Evolutionary conservation across 1,139 yeast genomes (phyloP), one percentile per base, ranked within the genome.

Genomic region (Saccharomyces hybrid): DNA sequence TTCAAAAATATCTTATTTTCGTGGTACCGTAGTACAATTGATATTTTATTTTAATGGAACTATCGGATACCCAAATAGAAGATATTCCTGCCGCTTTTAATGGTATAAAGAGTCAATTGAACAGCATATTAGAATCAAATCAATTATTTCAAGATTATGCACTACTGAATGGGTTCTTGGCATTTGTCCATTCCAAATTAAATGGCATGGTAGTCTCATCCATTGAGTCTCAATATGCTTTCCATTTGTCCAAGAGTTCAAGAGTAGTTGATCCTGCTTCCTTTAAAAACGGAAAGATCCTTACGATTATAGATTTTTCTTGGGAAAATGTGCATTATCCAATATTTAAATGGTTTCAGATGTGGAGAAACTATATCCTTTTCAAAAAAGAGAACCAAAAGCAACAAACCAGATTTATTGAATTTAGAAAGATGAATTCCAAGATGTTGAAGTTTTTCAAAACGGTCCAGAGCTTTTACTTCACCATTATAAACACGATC

Each of bases 311-410:
- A 26, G 84, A 81, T 50, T 61, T 67, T 5, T 66, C 82, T 19
- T 85, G 90, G 90, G 65, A 74, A 27, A 80, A 80, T 14, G 77
- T 84, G 62, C 86, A 83, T 61, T 82, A 83, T 60, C 88, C 88
- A 0, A 76, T 81, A 1, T 75, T 84, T 57, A 83, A 82, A 59
- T 78, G 77, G 64, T 83, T 62, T 59, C 69, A 62, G 61, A 60
- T 52, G 51, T 67, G 65, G 71, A 60, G 60, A 51, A 62, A 48
- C 47, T 57, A 55, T 54, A 60, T 60, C 46, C 54, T 54, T 53
- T 60, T 58, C 52, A 62, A 60, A 55, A 55, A 44, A 5, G 53
- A 58, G 27, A 50, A 61, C 60, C 52, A 64, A 52, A 57, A 58
- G 57, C 59, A 60, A 51, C 55, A 73, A 62, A 55, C 74, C 75